Evolutionary conservation across 164 flowering plant species (phyloP), one percentile per base, ranked within the genome.

Genomic region (Liriodendron chinense): DNA sequence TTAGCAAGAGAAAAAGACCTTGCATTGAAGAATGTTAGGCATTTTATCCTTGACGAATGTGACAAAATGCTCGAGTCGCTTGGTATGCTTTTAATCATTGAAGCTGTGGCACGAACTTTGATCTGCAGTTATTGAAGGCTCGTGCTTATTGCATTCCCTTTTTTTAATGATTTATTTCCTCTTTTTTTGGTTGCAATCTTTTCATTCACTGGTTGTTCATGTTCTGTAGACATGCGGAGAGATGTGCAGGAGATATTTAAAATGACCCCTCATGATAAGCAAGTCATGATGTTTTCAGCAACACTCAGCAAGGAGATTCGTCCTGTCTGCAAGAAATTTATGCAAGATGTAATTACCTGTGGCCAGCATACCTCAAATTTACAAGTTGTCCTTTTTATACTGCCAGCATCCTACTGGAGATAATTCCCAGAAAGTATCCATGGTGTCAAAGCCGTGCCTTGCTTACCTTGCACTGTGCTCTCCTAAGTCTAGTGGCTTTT

Each of bases 261-360:
- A 87, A 86, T 94, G 98, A 96, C 98, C 5, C 98, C 99, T 28
- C 98, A 96, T 84, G 98, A 96, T 80, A 96, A 96, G 86, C 91
- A 96, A 89, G 99, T 94, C 22, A 96, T 96, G 99, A 96, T 96
- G 99, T 96, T 96, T 79, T 96, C 99, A 1, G 98, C 99, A 14
- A 96, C 99, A 1, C 97, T 96, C 70, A 94, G 98, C 96, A 96
- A 96, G 82, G 98, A 92, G 79, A 96, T 96, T 20, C 98, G 98
- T 34, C 98, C 99, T 8, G 98, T 96, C 53, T 96, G 99, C 97
- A 92, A 96, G 87, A 96, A 87, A 75, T 96, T 96, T 77, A 96
- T 96, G 99, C 99, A 94, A 96, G 99, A 96, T 91, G 99, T 96
- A 96, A 96, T 94, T 86, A 87, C 82, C 85, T 82, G 82, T 90